These are phyloP conservation scores for Vigna mungo DNA, from an alignment of 306 rosid genomes.

Conservation along the genomic window DNA sequence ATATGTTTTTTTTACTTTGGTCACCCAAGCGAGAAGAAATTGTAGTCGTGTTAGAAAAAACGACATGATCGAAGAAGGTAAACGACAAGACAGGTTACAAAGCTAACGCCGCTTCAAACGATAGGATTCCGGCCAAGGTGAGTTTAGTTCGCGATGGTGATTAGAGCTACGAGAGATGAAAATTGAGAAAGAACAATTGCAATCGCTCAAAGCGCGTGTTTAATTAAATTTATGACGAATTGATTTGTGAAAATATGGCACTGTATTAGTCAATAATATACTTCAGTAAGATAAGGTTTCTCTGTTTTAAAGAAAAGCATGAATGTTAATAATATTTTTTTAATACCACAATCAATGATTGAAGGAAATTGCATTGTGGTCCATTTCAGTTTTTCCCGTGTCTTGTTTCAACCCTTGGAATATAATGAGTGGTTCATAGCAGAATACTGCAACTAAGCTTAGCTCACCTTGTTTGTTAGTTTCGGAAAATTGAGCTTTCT, in stretches of 20 bases:
- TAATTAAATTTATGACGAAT: neutral
- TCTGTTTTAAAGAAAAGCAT: neutral
- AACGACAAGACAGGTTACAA: neutral
- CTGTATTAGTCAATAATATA: neutral
- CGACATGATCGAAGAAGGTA: neutral
- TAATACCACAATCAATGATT: neutral
- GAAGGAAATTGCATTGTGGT: neutral
- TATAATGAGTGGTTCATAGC: conserved; percentile 15
- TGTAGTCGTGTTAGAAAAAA: conserved; percentile 18
- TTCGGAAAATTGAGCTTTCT: conserved; percentile 35
- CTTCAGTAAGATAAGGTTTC: neutral
- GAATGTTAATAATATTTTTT: neutral
- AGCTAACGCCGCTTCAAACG: neutral
- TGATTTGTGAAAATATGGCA: neutral
- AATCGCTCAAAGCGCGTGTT: conserved; percentile 11
- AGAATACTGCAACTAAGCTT: conserved; percentile 45
- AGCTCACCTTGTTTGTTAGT: conserved; percentile 56
- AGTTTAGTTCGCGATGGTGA: conserved; percentile 22
- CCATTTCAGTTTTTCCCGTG: neutral
- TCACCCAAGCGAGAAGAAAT: neutral
- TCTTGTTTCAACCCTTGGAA: neutral
- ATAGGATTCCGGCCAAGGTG: conserved; percentile 9
- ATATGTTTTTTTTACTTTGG: neutral
- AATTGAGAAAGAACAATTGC: neutral
- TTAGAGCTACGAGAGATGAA: conserved; percentile 4